Evolutionary conservation across 495 filamentous ascomycete species (phyloP), one percentile per base, ranked within the genome.

Genomic region (Aspergillus bertholletiae): DNA sequence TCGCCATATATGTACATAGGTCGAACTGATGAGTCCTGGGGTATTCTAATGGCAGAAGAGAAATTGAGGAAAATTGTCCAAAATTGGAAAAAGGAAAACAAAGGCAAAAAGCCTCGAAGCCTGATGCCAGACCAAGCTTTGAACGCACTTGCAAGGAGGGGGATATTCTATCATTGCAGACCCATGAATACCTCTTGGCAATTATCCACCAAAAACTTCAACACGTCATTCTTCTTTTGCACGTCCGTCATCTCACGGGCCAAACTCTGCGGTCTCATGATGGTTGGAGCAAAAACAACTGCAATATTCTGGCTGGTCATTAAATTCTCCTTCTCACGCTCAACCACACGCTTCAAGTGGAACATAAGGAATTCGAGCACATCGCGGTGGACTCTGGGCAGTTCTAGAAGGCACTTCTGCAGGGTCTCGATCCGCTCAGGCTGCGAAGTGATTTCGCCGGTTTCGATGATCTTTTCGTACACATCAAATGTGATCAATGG

Each of bases 221-320:
- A 83, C 13, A 89, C 90, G 45, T 84, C 76, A 55, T 95, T 96
- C 80, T 96, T 96, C 54, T 88, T 82, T 59, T 93, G 88, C 75
- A 96, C 94, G 60, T 99, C 95, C 12, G 86, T 90, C 88, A 97
- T 95, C 68, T 99, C 95, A 52, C 90, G 85, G 58, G 96, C 89
- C 58, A 97, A 75, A 57, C 84, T 90, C 65, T 84, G 76, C 22
- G 96, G 90, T 48, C 94, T 80, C 88, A 99, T 94, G 55, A 99
- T 91, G 7, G 95, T 99, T 22, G 95, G 95, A 23, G 95, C 95
- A 62, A 99, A 99, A 24, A 99, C 95, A 53, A 99, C 95, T 5
- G 95, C 90, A 34, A 97, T 75, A 61, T 99, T 99, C 66, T 89
- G 85, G 32, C 93, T 88, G 18, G 89, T 94, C 95, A 99, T 99